phyloP scores from a whole-genome alignment of 495 filamentous ascomycete genomes.

The Physcia stellaris region DNA sequence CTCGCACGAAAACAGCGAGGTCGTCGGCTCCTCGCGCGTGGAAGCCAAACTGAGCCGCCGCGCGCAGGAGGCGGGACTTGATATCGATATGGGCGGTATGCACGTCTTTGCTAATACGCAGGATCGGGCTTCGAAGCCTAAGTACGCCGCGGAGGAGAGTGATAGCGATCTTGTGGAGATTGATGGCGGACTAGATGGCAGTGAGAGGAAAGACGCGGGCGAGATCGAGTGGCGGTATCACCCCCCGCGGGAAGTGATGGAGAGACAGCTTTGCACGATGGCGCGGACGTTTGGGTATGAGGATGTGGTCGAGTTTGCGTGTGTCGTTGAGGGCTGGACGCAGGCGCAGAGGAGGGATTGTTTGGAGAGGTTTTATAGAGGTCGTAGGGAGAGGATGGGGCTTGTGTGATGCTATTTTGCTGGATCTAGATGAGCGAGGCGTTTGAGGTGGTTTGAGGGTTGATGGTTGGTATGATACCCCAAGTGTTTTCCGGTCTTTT shows the following conservation, averaged over 20 bases:
- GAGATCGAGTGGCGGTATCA: slow-evolving; percentile 52
- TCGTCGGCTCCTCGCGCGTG: slow-evolving; percentile 75
- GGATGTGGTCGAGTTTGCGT: slow-evolving; percentile 72
- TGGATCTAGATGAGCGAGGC: not conserved
- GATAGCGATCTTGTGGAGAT: slow-evolving; percentile 16
- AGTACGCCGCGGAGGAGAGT: slow-evolving; percentile 22
- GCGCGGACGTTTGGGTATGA: slow-evolving; percentile 63
- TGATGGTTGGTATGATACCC: too few species aligned
- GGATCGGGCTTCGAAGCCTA: slow-evolving; percentile 2
- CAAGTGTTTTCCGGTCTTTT: too few species aligned
- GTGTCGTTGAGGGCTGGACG: slow-evolving; percentile 88
- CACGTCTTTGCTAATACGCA: slow-evolving; percentile 36
- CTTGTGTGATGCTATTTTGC: too few species aligned
- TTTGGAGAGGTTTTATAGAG: slow-evolving; percentile 68
- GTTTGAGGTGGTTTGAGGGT: not conserved
- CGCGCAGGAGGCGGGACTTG: slow-evolving; percentile 51
- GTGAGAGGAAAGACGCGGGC: slow-evolving; percentile 2
- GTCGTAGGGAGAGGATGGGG: slow-evolving; percentile 29
- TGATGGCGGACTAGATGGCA: slow-evolving; percentile 5
- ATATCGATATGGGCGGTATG: slow-evolving; percentile 29
- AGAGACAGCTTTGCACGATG: slow-evolving; percentile 85
- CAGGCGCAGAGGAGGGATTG: slow-evolving; percentile 68
- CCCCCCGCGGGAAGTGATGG: slow-evolving; percentile 60
- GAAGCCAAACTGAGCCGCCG: slow-evolving; percentile 66
- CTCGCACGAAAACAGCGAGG: slow-evolving; percentile 91